phyloP scores from a whole-genome alignment of 2,329 filamentous ascomycete genomes.

The Neonectria neomacrospora region DNA sequence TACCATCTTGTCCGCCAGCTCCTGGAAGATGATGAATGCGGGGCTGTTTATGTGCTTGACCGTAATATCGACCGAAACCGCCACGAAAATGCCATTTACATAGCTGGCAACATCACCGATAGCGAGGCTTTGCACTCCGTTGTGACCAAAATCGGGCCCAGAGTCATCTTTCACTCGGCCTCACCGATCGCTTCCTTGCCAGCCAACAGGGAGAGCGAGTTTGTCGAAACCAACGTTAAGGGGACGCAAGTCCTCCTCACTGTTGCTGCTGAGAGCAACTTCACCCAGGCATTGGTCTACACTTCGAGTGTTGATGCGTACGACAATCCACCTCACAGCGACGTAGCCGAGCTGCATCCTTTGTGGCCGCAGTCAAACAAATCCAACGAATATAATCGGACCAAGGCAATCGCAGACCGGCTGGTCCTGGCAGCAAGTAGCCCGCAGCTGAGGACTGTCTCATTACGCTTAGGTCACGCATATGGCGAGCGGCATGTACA shows the following conservation, averaged over 20 bases:
- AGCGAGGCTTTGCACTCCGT: constrained; percentile 16
- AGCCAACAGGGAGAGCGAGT: constrained; percentile 27
- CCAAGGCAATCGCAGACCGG: constrained; percentile 48
- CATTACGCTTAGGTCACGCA: constrained; percentile 44
- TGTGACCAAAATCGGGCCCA: constrained; percentile 40
- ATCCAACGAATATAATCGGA: constrained; percentile 44
- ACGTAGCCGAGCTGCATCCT: constrained; percentile 40
- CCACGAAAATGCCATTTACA: constrained; percentile 40
- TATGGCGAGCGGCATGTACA: constrained; percentile 50
- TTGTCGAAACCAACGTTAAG: constrained; percentile 45
- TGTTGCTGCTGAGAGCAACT: constrained; percentile 30
- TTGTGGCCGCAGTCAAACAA: constrained; percentile 38
- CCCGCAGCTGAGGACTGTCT: constrained; percentile 38
- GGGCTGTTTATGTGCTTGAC: constrained; percentile 45
- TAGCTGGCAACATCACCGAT: constrained; percentile 43
- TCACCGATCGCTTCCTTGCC: constrained; percentile 45
- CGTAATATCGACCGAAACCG: constrained; percentile 40
- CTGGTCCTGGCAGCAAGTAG: constrained; percentile 47
- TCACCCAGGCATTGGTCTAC: constrained; percentile 47
- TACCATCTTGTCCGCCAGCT: constrained; percentile 47
- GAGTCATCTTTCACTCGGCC: constrained; percentile 48
- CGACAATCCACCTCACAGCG: constrained; percentile 37
- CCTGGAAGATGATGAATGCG: constrained; percentile 34
- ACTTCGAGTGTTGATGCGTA: constrained; percentile 48
- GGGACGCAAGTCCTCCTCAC: constrained; percentile 47